Percentiles rank a stretch among this genome's conserved stretches.
These are phyloP conservation scores for Asterochloris erici DNA, from an alignment of 139 green algal genomes.

Conservation along the genomic window DNA sequence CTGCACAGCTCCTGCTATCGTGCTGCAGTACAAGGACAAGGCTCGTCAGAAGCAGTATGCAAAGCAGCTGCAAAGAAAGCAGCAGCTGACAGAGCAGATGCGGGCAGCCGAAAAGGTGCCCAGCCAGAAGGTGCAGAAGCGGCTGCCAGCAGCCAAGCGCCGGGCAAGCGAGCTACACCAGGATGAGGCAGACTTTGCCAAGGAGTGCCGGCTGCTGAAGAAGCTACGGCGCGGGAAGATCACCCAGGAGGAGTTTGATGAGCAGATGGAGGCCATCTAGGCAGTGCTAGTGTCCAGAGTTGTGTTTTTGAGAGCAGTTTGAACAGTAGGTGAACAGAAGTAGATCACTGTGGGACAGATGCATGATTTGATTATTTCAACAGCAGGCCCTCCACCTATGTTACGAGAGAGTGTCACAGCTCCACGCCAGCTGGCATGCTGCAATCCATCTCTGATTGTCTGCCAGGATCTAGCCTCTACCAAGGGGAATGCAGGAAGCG, in stretches of 20 bases:
- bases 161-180: constrained; percentile 58
- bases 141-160: constrained; percentile 72
- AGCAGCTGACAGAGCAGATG: not conserved
- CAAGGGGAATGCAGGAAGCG: no score
- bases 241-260: constrained; percentile 21
- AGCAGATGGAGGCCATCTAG: no score
- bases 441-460: no score
- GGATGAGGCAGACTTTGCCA: constrained; percentile 66
- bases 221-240: constrained; percentile 76
- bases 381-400: no score
- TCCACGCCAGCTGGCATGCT: no score
- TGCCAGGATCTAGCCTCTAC: no score
- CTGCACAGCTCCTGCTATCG: not conserved
- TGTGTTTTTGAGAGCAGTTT: no score
- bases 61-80: constrained; percentile 50
- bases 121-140: constrained; percentile 7
- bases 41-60: constrained; percentile 74
- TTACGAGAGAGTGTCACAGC: no score
- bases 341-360: no score
- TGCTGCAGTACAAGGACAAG: constrained; percentile 71
- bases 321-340: no score
- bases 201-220: constrained; percentile 71
- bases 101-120: not conserved
- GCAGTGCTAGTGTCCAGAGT: no score
- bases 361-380: no score